Percentiles rank a stretch among this genome's conserved stretches.
Conservation (phyloP, 2,329 filamentous ascomycete genomes). For the Hypoxylon sp. region DNA sequence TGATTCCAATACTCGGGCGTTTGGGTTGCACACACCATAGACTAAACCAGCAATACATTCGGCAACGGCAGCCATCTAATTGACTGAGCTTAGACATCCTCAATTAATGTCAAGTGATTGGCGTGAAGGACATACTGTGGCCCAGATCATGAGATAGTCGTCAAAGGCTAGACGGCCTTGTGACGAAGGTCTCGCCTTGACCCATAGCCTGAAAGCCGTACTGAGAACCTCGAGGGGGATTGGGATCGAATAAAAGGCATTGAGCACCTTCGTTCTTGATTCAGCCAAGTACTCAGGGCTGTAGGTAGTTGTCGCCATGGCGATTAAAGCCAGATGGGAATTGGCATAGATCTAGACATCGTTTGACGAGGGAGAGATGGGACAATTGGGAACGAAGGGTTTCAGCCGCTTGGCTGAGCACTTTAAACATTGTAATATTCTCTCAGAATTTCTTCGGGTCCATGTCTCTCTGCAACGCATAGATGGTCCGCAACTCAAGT, state of each 20-base stretch:
- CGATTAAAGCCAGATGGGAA: conserved; percentile 5
- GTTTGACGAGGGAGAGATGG: conserved; percentile 1
- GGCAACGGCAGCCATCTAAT: conserved; percentile 42
- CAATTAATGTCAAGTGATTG: neutral
- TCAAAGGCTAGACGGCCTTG: conserved; percentile 45
- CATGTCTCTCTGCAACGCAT: conserved; percentile 13
- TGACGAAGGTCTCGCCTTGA: conserved; percentile 42
- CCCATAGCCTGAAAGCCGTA: conserved; percentile 45
- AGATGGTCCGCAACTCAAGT: conserved; percentile 6
- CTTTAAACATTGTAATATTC: conserved; percentile 20
- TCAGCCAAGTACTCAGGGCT: conserved; percentile 48
- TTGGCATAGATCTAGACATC: conserved; percentile 8
- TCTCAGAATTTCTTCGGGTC: conserved; percentile 1
- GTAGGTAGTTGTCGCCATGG: conserved; percentile 37
- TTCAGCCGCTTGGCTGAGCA: conserved; percentile 1
- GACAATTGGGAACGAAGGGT: neutral
- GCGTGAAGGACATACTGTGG: conserved; percentile 44
- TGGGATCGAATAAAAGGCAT: conserved; percentile 46
- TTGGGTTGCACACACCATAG: conserved; percentile 39
- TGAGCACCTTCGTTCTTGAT: conserved; percentile 41
- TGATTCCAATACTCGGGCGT: neutral
- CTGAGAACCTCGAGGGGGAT: conserved; percentile 49
- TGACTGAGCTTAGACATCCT: conserved; percentile 6
- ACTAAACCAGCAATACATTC: conserved; percentile 47
- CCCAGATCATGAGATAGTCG: conserved; percentile 51